A percentile compares a stretch with the other conserved stretches of the same genome.
Evolutionary conservation across 1,139 yeast species (phyloP).

Genomic region (Candida tetrigidarum): DNA sequence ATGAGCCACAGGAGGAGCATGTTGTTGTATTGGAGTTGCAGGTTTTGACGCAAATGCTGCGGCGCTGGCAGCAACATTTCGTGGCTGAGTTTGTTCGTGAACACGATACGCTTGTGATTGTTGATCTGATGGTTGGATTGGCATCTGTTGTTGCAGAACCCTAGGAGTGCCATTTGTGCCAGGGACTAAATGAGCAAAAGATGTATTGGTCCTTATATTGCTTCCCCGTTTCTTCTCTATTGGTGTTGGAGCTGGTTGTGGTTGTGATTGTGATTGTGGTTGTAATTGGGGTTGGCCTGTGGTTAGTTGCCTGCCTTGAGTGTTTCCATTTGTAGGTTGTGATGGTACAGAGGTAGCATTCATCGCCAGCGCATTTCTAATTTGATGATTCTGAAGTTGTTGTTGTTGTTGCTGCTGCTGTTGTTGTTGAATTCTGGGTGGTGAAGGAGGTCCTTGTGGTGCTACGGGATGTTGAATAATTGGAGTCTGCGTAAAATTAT

Average conservation of each 20-base stretch:
- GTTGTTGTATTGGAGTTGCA: slow-evolving; percentile 1
- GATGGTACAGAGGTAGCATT: slow-evolving; percentile 7
- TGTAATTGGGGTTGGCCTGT: slow-evolving; percentile 4
- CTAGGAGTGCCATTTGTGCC: slow-evolving; percentile 5
- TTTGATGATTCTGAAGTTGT: no score
- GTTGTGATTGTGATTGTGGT: slow-evolving; percentile 2
- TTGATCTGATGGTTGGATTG: slow-evolving; percentile 15
- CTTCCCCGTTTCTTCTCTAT: slow-evolving; percentile 11
- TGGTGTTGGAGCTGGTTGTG: slow-evolving; percentile 17
- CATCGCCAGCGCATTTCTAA: slow-evolving; percentile 7
- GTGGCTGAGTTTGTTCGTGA: slow-evolving; percentile 3
- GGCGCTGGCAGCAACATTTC: slow-evolving; percentile 16
- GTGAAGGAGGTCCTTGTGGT: slow-evolving; percentile 8
- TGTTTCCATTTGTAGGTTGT: slow-evolving; percentile 9
- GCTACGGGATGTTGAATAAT: slow-evolving; percentile 12
- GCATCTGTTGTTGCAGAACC: slow-evolving; percentile 10
- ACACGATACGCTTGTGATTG: slow-evolving; percentile 16
- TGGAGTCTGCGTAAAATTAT: background rate
- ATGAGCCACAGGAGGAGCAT: slow-evolving; percentile 1
- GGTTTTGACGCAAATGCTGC: slow-evolving; percentile 17
- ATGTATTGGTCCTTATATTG: slow-evolving; percentile 18
- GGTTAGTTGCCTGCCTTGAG: slow-evolving; percentile 8
- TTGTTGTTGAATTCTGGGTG: slow-evolving; percentile 2
- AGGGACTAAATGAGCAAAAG: slow-evolving; percentile 13
- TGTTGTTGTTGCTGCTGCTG: slow-evolving; percentile 13